These are phyloP conservation scores for Acorus calamus DNA, from an alignment of 106 monocot species.

Conservation along the genomic window DNA sequence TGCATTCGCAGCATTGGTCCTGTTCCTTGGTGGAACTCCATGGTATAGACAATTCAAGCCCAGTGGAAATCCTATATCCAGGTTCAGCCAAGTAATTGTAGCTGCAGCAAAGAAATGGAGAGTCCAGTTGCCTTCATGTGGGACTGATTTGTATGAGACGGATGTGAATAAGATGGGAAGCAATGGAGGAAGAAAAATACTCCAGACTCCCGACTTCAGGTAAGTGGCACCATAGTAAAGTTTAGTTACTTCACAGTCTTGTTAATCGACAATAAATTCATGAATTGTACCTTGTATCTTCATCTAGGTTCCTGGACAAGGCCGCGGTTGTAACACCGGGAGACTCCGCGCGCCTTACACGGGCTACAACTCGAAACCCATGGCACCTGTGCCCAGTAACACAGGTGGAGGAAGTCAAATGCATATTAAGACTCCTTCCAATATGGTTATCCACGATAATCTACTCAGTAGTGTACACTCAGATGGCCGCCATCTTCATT, in stretches of 20 bases:
- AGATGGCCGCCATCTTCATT: not conserved
- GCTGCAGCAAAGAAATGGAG: conserved; percentile 16
- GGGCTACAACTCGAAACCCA: not conserved
- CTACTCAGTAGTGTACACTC: not conserved
- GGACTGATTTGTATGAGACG: not conserved
- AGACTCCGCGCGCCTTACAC: not conserved
- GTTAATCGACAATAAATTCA: not conserved
- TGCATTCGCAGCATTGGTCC: conserved; percentile 2
- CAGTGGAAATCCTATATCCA: conserved; percentile 10
- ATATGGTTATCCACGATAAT: conserved; percentile 5
- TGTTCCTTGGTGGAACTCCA: conserved; percentile 5
- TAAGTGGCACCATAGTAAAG: not conserved
- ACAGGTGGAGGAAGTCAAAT: conserved; percentile 26
- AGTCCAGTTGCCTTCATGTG: not conserved
- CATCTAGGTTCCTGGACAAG: conserved; percentile 20
- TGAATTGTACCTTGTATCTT: not conserved
- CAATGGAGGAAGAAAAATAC: not conserved
- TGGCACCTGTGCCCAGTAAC: conserved; percentile 18
- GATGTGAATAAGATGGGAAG: not conserved
- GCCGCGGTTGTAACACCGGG: conserved; percentile 17
- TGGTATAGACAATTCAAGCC: conserved; percentile 11
- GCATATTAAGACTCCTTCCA: conserved; percentile 6
- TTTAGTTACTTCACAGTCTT: not conserved
- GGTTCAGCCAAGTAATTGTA: conserved; percentile 13
- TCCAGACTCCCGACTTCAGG: conserved; percentile 2